A percentile compares a stretch with the other conserved stretches of the same genome.
Conservation (phyloP, 169 alveolate species). For the Miamiensis avidus region DNA sequence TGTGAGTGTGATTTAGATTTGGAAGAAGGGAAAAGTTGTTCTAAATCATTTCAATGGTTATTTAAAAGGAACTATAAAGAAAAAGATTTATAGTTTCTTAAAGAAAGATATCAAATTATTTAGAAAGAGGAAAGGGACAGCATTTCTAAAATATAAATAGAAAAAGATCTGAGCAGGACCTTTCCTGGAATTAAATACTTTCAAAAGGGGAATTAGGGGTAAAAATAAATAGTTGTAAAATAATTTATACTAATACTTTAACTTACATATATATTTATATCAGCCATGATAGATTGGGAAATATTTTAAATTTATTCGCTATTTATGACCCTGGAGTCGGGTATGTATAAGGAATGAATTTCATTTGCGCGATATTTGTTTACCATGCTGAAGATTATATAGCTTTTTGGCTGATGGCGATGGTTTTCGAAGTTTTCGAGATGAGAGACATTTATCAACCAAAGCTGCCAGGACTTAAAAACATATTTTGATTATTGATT, state of each 20-base stretch:
- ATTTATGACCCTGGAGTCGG: constrained; percentile 25
- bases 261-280: no score
- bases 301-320: background rate
- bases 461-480: constrained; percentile 17
- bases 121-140: background rate
- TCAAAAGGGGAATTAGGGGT: background rate
- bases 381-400: constrained; percentile 25
- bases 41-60: background rate
- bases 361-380: background rate
- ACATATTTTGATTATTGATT: constrained; percentile 5
- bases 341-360: constrained; percentile 26
- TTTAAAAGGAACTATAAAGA: background rate
- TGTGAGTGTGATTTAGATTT: constrained; percentile 37
- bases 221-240: no score
- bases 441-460: constrained; percentile 18
- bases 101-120: background rate
- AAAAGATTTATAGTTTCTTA: constrained; percentile 8
- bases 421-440: constrained; percentile 12
- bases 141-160: no score
- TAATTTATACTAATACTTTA: no score
- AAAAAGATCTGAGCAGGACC: background rate
- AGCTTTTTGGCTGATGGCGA: constrained; percentile 12
- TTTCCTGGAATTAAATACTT: background rate
- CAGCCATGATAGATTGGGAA: background rate
- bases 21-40: constrained; percentile 9